A percentile compares a stretch with the other conserved stretches of the same genome.
phyloP scores from a whole-genome alignment of 306 rosid species.

The Rubus idaeus region DNA sequence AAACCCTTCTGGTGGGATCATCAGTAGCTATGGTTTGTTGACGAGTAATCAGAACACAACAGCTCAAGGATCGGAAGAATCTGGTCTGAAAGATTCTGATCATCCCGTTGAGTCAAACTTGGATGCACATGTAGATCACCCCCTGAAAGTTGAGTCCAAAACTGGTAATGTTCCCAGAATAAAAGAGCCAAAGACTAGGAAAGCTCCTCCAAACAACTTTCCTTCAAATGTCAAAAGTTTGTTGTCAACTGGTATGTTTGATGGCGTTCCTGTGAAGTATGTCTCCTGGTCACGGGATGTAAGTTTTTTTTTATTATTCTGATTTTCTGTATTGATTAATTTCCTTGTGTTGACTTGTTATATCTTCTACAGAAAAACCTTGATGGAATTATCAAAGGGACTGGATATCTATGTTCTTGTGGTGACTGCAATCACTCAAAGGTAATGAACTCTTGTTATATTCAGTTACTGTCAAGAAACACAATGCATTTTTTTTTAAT shows the following conservation, averaged over 20 bases:
- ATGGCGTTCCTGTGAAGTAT: conserved; percentile 88
- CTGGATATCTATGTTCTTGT: conserved; percentile 90
- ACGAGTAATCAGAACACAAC: conserved; percentile 57
- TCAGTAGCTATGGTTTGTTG: conserved; percentile 59
- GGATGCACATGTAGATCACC: conserved; percentile 47
- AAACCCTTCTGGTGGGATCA: conserved; percentile 63
- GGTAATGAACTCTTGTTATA: conserved; percentile 44
- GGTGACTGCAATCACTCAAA: conserved; percentile 68
- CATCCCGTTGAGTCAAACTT: conserved; percentile 44
- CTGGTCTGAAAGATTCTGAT: conserved; percentile 49
- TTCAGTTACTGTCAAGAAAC: conserved; percentile 18
- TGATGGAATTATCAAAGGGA: conserved; percentile 73
- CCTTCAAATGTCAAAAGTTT: conserved; percentile 97
- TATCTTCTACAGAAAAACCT: conserved; percentile 65
- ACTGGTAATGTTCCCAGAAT: conserved; percentile 44
- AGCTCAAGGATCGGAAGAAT: conserved; percentile 48
- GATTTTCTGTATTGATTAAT: conserved; percentile 4
- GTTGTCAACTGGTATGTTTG: conserved; percentile 89
- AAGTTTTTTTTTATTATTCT: conserved; percentile 20
- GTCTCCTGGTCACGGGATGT: conserved; percentile 95
- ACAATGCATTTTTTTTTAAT: neutral
- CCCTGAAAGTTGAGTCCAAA: conserved; percentile 41
- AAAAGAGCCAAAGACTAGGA: conserved; percentile 76
- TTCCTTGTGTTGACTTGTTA: conserved; percentile 11
- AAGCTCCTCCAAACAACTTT: conserved; percentile 77